phyloP scores from a whole-genome alignment of 192 early-diverging fungal genomes.

The Coemansia sp. region DNA sequence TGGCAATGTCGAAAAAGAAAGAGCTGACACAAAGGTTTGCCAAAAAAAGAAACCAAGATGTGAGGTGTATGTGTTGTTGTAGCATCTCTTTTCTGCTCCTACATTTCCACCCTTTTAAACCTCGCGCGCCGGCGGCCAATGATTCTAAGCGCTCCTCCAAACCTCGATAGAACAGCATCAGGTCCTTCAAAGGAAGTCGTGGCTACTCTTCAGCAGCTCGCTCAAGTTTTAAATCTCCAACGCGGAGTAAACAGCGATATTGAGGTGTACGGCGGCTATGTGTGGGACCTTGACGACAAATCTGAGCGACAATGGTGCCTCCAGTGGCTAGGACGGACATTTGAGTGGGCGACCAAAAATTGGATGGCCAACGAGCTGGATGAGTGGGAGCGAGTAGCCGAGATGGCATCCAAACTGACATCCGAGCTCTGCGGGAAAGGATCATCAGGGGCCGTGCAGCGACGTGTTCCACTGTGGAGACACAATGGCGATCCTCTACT shows the following conservation, averaged over 20 bases:
- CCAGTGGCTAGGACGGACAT: neutral
- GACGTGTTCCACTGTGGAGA: conserved; percentile 1
- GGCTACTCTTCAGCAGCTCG: neutral
- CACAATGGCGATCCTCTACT: neutral
- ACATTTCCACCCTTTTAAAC: neutral
- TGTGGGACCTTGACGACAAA: conserved; percentile 1
- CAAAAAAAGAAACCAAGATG: too few species aligned
- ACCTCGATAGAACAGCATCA: neutral
- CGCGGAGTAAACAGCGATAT: neutral
- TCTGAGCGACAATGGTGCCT: neutral
- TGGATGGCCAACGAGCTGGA: neutral
- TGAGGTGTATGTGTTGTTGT: neutral
- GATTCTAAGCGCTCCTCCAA: neutral
- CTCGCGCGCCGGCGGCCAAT: neutral
- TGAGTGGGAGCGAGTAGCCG: conserved; percentile 2
- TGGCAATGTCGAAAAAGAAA: neutral
- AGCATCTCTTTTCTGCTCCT: neutral
- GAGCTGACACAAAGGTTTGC: neutral
- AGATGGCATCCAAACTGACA: conserved; percentile 5
- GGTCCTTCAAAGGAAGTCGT: neutral
- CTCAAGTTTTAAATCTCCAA: neutral
- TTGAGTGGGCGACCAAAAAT: neutral
- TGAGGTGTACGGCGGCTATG: neutral
- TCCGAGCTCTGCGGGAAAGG: neutral
- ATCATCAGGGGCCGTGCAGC: conserved; percentile 4